Percentiles rank a stretch among this genome's conserved stretches.
Evolutionary conservation across 2,329 filamentous ascomycete genomes (phyloP).

Genomic region (Verticillium albo-atrum): DNA sequence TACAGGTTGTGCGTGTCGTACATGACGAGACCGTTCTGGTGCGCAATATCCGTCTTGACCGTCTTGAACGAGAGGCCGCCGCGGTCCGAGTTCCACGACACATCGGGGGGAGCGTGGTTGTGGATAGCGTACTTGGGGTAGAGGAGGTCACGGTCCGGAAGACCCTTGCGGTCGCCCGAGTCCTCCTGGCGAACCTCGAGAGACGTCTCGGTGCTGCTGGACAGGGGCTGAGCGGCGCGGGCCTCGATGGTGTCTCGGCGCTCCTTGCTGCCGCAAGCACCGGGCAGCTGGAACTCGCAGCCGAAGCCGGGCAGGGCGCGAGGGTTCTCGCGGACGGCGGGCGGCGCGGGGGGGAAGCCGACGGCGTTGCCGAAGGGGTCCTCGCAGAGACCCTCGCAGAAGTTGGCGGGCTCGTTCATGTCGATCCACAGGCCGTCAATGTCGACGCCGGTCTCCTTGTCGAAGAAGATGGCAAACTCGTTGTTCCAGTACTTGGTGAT

Average conservation of each 20-base stretch:
- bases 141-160: conserved; percentile 14
- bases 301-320: conserved; percentile 55
- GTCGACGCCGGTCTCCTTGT: conserved; percentile 58
- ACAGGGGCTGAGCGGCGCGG: not conserved
- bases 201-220: not conserved
- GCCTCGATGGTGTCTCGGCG: not conserved
- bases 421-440: conserved; percentile 56
- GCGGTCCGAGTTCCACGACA: conserved; percentile 15
- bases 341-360: conserved; percentile 55
- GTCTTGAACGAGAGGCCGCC: conserved; percentile 52
- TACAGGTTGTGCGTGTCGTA: conserved; percentile 85
- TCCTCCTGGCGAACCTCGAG: not conserved
- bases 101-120: conserved; percentile 5
- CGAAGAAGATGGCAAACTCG: conserved; percentile 63
- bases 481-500: conserved; percentile 64
- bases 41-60: conserved; percentile 61
- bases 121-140: conserved; percentile 14
- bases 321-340: conserved; percentile 58
- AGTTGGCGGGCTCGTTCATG: conserved; percentile 56
- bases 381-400: conserved; percentile 40
- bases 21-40: conserved; percentile 61
- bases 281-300: conserved; percentile 22
- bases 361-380: conserved; percentile 33
- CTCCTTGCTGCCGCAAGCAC: conserved; percentile 6
- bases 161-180: conserved; percentile 11